Conservation (phyloP, 169 alveolate species). For the Plasmodium coatneyi region DNA sequence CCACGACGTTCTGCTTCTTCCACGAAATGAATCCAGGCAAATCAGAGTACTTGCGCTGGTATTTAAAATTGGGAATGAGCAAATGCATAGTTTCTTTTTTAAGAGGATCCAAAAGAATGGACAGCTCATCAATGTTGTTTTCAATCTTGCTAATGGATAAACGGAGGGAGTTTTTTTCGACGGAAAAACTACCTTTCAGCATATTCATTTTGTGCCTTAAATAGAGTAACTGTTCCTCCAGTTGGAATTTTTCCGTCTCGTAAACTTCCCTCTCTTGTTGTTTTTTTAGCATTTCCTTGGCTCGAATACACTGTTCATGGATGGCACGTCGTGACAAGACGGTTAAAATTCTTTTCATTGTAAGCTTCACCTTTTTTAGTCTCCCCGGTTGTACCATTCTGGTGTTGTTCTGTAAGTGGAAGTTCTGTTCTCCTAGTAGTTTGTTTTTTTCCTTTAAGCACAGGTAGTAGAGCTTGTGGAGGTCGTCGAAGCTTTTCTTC, state of each 20-base stretch:
- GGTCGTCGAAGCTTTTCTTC: constrained; percentile 87
- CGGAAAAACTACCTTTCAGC: constrained; percentile 75
- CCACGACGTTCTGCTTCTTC: constrained; percentile 85
- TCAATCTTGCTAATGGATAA: constrained; percentile 76
- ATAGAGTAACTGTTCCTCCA: constrained; percentile 78
- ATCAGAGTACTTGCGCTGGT: constrained; percentile 85
- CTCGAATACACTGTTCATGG: constrained; percentile 89
- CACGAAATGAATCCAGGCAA: constrained; percentile 86
- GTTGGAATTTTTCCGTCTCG: constrained; percentile 85
- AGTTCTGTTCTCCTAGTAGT: constrained; percentile 87
- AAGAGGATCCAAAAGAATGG: constrained; percentile 82
- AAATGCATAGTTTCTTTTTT: constrained; percentile 85
- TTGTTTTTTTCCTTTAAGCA: constrained; percentile 89
- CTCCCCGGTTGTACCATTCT: constrained; percentile 87
- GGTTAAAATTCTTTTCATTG: constrained; percentile 88
- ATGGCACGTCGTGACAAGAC: constrained; percentile 89
- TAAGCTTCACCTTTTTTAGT: constrained; percentile 86
- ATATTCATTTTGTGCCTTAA: constrained; percentile 59
- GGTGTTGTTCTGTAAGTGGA: constrained; percentile 81
- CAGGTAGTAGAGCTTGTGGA: constrained; percentile 87
- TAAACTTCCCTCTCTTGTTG: constrained; percentile 86
- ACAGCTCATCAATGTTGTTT: constrained; percentile 78
- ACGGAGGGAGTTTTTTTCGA: constrained; percentile 79
- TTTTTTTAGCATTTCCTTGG: constrained; percentile 84
- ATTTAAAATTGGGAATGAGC: constrained; percentile 82